Evolutionary conservation across 805 yeast species (phyloP), one percentile per base, ranked within the genome.

Genomic region (Zygotorulaspora danielsina): DNA sequence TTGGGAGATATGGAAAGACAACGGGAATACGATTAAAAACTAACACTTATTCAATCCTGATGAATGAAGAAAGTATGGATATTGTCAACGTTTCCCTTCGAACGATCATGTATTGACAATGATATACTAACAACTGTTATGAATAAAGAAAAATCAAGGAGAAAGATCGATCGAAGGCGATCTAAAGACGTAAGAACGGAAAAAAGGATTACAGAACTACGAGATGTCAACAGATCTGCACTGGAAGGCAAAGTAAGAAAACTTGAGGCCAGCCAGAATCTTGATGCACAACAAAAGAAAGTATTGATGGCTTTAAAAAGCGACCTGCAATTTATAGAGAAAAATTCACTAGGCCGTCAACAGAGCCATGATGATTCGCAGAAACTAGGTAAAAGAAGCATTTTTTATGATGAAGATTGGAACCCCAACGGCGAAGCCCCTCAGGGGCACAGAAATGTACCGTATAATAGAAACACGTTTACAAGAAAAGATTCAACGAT

Each of bases 381-480:
- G 42, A 44, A 65, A 53, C 59, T 74, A 50, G 81, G 79, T 2
- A 51, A 48, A 19, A 60, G 67, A 26, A 78, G 84, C 6, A 65
- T 78, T 1, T 81, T 73, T 53, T 79, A 75, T 57, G 81, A 81
- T 49, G 78, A 81, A 4, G 84, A 80, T 45, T 70, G 82, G 64
- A 81, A 81, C 44, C 79, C 81, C 2, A 51, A 70, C 4, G 87
- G 87, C 0, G 59, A 52, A 34, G 75, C 79, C 0, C 83, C 84
- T 0, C 37, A 44, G 3, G 50, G 60, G 12, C 48, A 48, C 29
- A 49, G 48, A 30, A 58, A 41, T 21, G 24, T 61, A 3, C 60
- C 66, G 1, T 61, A 61, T 33, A 57, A 55, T 31, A 42, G 45
- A 4, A 9, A 15, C 4, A 55, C 64, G 2, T 59, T 55, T 24